phyloP scores from a whole-genome alignment of 805 yeast species.

The Ogataea henricii region DNA sequence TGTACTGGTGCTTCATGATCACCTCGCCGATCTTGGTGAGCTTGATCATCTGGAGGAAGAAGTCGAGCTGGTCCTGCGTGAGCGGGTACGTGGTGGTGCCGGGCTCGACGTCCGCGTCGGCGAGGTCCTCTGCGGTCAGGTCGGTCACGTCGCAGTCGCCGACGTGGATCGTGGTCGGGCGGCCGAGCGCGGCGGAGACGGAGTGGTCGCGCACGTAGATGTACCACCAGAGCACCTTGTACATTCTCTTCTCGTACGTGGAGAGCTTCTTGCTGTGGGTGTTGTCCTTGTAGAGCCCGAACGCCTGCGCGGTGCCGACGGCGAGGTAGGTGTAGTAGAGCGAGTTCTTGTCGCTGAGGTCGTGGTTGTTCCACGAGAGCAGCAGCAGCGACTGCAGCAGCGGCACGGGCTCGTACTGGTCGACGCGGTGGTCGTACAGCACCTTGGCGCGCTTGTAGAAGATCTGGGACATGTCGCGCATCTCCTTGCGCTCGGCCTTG shows the following conservation, averaged over 20 bases:
- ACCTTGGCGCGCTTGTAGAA: slow-evolving; percentile 53
- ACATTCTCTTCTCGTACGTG: slow-evolving; percentile 23
- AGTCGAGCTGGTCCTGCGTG: slow-evolving; percentile 43
- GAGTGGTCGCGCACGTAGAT: slow-evolving; percentile 18
- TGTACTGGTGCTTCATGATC: slow-evolving; percentile 60
- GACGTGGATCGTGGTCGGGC: slow-evolving; percentile 65
- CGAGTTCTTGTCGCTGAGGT: slow-evolving; percentile 58
- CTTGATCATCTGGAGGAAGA: slow-evolving; percentile 62
- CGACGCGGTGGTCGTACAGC: slow-evolving; percentile 65
- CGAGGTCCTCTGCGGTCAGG: slow-evolving; percentile 63
- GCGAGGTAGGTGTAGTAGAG: slow-evolving; percentile 74
- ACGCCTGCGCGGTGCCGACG: slow-evolving; percentile 68
- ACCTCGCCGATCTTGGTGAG: slow-evolving; percentile 70
- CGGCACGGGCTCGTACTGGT: slow-evolving; percentile 60
- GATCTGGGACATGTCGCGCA: slow-evolving; percentile 33
- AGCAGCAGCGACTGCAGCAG: slow-evolving; percentile 60
- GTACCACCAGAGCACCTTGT: slow-evolving; percentile 21
- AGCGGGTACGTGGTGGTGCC: slow-evolving; percentile 11
- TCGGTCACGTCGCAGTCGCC: slow-evolving; percentile 77
- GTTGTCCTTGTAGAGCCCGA: slow-evolving; percentile 62
- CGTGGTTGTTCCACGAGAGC: slow-evolving; percentile 77
- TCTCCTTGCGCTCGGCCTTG: slow-evolving; percentile 52
- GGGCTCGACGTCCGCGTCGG: slow-evolving; percentile 43
- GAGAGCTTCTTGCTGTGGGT: slow-evolving; percentile 9
- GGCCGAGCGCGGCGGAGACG: slow-evolving; percentile 57